phyloP scores from a whole-genome alignment of 1,284 basidiomycete genomes.

The Thecaphora thlaspeos region DNA sequence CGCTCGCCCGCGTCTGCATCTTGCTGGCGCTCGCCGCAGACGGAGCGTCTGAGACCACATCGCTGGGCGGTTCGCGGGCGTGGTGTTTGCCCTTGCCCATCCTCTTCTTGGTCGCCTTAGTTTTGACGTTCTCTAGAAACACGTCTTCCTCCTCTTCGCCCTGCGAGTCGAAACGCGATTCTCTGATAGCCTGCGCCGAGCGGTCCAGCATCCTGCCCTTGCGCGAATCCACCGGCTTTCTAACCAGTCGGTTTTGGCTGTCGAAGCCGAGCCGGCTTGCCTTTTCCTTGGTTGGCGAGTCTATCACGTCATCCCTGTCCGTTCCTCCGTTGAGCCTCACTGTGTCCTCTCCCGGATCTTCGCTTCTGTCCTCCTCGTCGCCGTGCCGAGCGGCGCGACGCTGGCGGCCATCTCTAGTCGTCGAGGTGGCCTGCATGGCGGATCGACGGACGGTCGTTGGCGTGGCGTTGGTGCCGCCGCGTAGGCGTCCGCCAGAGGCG shows the following conservation, averaged over 20 bases:
- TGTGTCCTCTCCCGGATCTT: constrained; percentile 1
- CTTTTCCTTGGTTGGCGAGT: constrained; percentile 26
- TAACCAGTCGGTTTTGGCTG: constrained; percentile 24
- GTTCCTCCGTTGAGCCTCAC: not conserved
- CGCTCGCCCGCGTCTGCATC: not conserved
- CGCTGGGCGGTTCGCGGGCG: not conserved
- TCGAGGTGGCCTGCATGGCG: not conserved
- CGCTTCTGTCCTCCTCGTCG: not conserved
- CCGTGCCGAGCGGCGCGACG: not conserved
- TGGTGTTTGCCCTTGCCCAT: constrained; percentile 2
- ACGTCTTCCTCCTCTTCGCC: constrained; percentile 36
- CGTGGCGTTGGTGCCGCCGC: not conserved
- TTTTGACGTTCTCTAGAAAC: constrained; percentile 14
- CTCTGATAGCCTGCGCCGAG: constrained; percentile 14
- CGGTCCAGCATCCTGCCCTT: constrained; percentile 22
- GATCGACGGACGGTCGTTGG: not conserved
- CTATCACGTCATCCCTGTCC: constrained; percentile 12
- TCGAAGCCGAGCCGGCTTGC: constrained; percentile 29
- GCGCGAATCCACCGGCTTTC: constrained; percentile 2
- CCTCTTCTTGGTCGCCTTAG: not conserved
- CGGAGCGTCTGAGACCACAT: not conserved
- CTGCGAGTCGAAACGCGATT: constrained; percentile 33
- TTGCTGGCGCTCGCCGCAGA: constrained; percentile 6
- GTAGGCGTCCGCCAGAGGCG: not conserved
- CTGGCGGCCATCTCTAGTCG: too few relatives aligned